These are phyloP conservation scores for Citrus trifoliata DNA, from an alignment of 345 rosid species.

Conservation along the genomic window DNA sequence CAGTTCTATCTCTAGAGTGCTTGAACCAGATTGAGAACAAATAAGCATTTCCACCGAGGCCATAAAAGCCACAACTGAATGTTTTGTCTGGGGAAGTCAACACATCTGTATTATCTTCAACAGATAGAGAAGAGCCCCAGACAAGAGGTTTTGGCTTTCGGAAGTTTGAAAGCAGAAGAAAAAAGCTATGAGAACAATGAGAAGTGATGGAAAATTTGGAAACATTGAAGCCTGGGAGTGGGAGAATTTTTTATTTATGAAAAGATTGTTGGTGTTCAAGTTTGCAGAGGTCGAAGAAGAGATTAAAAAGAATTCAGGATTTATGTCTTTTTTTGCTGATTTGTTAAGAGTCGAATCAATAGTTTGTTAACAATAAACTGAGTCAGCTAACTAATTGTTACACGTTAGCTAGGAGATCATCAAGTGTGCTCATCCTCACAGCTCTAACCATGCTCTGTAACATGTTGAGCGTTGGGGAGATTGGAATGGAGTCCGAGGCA, in stretches of 20 bases:
- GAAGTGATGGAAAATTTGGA: background rate
- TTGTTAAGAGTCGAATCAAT: too few relatives aligned
- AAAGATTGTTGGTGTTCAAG: too few relatives aligned
- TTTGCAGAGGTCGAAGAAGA: too few relatives aligned
- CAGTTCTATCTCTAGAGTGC: slow-evolving; percentile 20
- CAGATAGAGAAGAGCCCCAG: slow-evolving; percentile 27
- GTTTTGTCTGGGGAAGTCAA: slow-evolving; percentile 29
- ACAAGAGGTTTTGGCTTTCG: slow-evolving; percentile 6
- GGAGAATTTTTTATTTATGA: too few relatives aligned
- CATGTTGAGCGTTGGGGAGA: background rate
- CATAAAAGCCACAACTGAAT: slow-evolving; percentile 43
- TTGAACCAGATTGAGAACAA: slow-evolving; percentile 47
- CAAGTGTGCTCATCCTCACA: too few relatives aligned
- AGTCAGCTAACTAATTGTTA: too few relatives aligned
- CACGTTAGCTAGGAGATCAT: too few relatives aligned
- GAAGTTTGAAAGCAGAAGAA: slow-evolving; percentile 11
- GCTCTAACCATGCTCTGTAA: too few relatives aligned
- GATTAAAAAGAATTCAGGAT: too few relatives aligned
- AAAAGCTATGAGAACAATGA: background rate
- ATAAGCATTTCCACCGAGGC: slow-evolving; percentile 33
- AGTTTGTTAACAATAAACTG: too few relatives aligned
- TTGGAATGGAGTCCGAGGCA: background rate
- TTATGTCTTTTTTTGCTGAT: too few relatives aligned
- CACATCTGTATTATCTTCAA: slow-evolving; percentile 19
- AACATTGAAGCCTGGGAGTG: background rate